Percentiles rank a stretch among this genome's conserved stretches.
These are phyloP conservation scores for Acanthamoeba lenticulata DNA, from an alignment of 208 protist genomes.

Conservation along the genomic window DNA sequence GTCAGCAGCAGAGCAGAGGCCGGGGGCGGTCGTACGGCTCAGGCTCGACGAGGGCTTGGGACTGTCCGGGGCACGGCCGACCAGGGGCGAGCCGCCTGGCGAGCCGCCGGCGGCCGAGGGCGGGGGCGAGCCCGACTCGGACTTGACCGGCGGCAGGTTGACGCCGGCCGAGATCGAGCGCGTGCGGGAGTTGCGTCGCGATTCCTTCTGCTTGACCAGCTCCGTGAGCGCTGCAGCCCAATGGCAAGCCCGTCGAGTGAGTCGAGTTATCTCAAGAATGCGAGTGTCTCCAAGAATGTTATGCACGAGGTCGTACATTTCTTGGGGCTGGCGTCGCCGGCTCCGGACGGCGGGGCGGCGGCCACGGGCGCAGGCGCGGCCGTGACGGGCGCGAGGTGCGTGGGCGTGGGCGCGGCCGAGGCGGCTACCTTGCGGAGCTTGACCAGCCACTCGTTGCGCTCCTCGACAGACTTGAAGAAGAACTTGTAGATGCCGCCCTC, in stretches of 20 bases:
- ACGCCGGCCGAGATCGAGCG: neutral
- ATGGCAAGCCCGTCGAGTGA: neutral
- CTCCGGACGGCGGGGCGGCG: neutral
- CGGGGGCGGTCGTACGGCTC: neutral
- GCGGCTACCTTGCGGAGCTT: neutral
- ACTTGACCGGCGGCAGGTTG: neutral
- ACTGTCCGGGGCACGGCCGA: neutral
- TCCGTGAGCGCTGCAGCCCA: neutral
- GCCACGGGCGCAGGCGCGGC: neutral
- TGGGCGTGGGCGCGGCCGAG: neutral
- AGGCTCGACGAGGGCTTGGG: neutral
- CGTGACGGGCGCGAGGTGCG: neutral
- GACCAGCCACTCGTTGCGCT: slow-evolving; percentile 18
- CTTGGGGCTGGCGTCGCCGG: neutral
- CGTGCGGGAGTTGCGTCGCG: neutral
- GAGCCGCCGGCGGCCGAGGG: neutral
- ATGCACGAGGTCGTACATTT: neutral
- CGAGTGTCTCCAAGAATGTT: neutral
- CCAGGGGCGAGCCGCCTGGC: neutral
- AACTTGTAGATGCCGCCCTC: slow-evolving; percentile 30
- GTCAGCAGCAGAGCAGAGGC: too few relatives aligned
- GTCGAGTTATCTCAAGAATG: neutral
- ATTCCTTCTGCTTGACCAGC: neutral
- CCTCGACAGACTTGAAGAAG: neutral
- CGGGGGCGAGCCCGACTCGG: neutral